Evolutionary conservation across 306 rosid genomes (phyloP), one percentile per base, ranked within the genome.

Genomic region (Inga oerstediana): DNA sequence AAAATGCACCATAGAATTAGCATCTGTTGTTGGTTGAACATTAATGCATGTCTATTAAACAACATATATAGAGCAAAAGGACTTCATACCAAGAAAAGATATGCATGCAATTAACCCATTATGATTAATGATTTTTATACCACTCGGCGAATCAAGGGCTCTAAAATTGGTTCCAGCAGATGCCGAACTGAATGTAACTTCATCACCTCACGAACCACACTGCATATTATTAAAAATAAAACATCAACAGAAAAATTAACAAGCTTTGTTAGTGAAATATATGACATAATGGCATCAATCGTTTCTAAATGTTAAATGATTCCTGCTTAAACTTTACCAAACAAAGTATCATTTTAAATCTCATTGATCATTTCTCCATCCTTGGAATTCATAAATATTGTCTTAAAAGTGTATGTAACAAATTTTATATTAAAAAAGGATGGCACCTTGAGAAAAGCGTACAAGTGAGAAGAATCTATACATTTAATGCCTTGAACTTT

Each of bases 121-220:
- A 76, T 8, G 12, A 49, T 17, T 10, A n/a, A 74, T 30, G 58
- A 73, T 39, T 79, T 73, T 91, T 90, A 78, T 90, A 94, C 98
- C 94, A 94, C 98, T 89, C 86, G 86, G 8, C 98, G 98, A 84
- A 94, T 88, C 91, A 94, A 87, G 43, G 94, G 97, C 87, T 91
- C 94, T 10, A 91, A 82, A 84, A 91, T 81, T 9, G 97, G 97
- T 89, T 94, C 97, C 88, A 94, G 87, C 69, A 85, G 77, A 80
- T 89, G 82, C 81, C 89, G 86, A 35, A 93, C 86, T 22, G 91
- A 84, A 71, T 91, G 92, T 79, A 90, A 80, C 84, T 76, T 87
- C 94, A 85, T 84, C 80, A 88, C 88, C 72, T 94, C 98, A 5
- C 84, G 90, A 82, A 93, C 97, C 84, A 88, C 98, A 76, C 97